Percentiles rank a stretch among this genome's conserved stretches.
These are phyloP conservation scores for Discostella pseudostelligera DNA, from an alignment of 108 stramenopile genomes.

Conservation along the genomic window DNA sequence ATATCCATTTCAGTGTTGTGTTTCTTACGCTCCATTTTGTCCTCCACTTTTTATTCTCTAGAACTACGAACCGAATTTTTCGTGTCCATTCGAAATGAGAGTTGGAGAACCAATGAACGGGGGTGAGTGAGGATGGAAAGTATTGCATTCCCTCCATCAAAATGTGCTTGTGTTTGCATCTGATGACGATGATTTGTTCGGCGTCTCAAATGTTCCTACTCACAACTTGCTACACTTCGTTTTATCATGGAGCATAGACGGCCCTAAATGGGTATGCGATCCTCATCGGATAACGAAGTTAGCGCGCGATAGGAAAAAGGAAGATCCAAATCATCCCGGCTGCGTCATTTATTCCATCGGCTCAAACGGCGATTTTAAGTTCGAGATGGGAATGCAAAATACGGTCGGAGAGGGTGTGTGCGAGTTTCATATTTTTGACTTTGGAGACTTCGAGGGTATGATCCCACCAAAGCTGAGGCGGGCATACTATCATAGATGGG, in stretches of 20 bases:
- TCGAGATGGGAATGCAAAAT: slow-evolving; percentile 48
- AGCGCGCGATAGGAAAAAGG: slow-evolving; percentile 19
- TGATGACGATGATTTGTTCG: no score
- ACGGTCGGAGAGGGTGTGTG: slow-evolving; percentile 41
- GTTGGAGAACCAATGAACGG: slow-evolving; percentile 48
- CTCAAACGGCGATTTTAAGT: slow-evolving; percentile 42
- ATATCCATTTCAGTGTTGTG: no score
- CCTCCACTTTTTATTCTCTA: no score
- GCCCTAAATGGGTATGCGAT: slow-evolving; percentile 69
- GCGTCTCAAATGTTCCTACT: no score
- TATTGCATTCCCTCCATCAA: background rate
- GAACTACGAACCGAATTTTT: slow-evolving; percentile 63
- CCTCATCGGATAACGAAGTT: slow-evolving; percentile 46
- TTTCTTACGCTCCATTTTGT: no score
- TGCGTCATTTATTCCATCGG: slow-evolving; percentile 65
- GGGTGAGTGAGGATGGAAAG: slow-evolving; percentile 5
- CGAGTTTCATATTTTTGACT: slow-evolving; percentile 68
- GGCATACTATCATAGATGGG: slow-evolving; percentile 60
- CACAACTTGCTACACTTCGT: background rate
- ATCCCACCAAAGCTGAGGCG: slow-evolving; percentile 36
- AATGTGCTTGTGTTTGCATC: no score
- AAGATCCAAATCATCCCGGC: slow-evolving; percentile 23
- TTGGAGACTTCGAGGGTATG: slow-evolving; percentile 33
- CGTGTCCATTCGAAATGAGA: slow-evolving; percentile 53
- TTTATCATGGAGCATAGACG: slow-evolving; percentile 39